A percentile compares a stretch with the other conserved stretches of the same genome.
Conservation (phyloP, 306 rosid species). For the Casuarina cunninghamiana region DNA sequence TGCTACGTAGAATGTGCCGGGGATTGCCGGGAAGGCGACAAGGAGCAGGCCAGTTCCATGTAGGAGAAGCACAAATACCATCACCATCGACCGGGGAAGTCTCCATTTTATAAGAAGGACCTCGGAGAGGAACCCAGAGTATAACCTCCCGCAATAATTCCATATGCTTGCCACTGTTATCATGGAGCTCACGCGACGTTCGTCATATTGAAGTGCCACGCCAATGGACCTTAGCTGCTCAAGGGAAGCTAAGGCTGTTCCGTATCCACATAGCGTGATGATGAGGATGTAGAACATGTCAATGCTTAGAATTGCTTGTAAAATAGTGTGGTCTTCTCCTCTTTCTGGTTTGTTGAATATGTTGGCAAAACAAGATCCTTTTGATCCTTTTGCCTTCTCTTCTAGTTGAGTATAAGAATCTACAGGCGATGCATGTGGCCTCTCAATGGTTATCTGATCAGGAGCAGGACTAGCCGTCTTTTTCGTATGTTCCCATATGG, state of each 20-base stretch:
- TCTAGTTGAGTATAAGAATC: background rate
- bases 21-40: slow-evolving; percentile 38
- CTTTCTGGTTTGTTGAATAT: slow-evolving; percentile 31
- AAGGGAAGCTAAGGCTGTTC: slow-evolving; percentile 37
- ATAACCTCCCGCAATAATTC: slow-evolving; percentile 52
- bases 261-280: slow-evolving; percentile 38
- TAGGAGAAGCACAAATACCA: slow-evolving; percentile 34
- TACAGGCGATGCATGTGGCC: background rate
- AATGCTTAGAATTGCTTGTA: slow-evolving; percentile 40
- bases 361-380: slow-evolving; percentile 10
- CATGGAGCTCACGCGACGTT: slow-evolving; percentile 23
- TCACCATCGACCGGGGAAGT: slow-evolving; percentile 39
- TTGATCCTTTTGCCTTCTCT: background rate
- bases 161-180: slow-evolving; percentile 43
- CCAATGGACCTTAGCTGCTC: slow-evolving; percentile 52
- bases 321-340: slow-evolving; percentile 52
- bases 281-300: slow-evolving; percentile 48
- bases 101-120: slow-evolving; percentile 22
- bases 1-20: slow-evolving; percentile 36
- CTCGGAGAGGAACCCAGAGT: slow-evolving; percentile 47
- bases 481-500: slow-evolving; percentile 18
- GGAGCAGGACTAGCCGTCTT: background rate
- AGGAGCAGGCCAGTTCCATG: slow-evolving; percentile 37
- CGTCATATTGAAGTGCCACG: slow-evolving; percentile 35
- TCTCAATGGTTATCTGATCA: slow-evolving; percentile 10